Base-by-base conservation (phyloP, 345 rosid genomes). In the Turnera subulata region DNA sequence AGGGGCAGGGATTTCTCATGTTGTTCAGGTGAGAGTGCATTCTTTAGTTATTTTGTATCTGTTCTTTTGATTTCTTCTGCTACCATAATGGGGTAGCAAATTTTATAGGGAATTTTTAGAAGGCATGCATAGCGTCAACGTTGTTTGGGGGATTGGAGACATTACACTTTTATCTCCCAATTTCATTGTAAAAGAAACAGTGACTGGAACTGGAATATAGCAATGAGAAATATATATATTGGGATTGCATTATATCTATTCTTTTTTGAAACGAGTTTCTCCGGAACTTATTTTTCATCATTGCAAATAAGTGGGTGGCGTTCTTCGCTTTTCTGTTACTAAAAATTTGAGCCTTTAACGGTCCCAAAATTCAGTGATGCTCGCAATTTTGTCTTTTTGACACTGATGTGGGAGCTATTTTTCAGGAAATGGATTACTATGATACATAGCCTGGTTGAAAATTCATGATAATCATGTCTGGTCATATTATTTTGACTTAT, bases 151-250 rank as follows among this genome's bases (percentile, higher is more conserved):
- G 72, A 22, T 46, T 76, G 62, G 73, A 13, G 13, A 59, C 43
- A 39, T 66, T 62, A 58, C 60, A 38, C 61, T 48, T 55, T 48
- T 69, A 47, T 72, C 74, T 58, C 73, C 66, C 63, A 20, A 39
- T 66, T 77, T 74, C 58, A 20, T 53, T 74, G 76, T 73, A 72
- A 73, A 76, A 70, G 42, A 15, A 26, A 46, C 40, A 57, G 42
- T 4, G 51, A 18, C 46, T 23, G 44, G 12, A 42, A 42, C n/a
- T n/a, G 45, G 35, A 56, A 33, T 37, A 55, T 57, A 38, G 56
- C 69, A 56, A 39, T 65, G 53, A 65, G 33, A 53, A 24, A 19
- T 55, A 44, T 35, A 53, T 64, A n/a, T n/a, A n/a, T n/a, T n/a
- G 53, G 40, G 49, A 25, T 50, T 62, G 26, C 5, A 39, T 35